phyloP scores from a whole-genome alignment of 2,329 filamentous ascomycete species.

The Colletotrichum tropicale region DNA sequence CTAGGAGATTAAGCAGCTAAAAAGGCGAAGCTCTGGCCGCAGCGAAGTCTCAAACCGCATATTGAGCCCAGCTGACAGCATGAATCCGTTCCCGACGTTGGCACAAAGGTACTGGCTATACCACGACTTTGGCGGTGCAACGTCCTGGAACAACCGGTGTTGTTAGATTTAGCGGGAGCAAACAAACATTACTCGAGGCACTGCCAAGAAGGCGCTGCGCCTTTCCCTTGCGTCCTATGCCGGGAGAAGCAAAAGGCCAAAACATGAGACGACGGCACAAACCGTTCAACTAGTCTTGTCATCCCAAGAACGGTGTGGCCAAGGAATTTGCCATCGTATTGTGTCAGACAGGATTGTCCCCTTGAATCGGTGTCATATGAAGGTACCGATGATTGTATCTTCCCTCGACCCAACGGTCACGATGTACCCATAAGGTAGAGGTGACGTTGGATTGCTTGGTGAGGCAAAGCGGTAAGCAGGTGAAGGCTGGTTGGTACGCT shows the following conservation, averaged over 20 bases:
- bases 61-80: neutral
- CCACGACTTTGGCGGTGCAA: neutral
- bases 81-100: neutral
- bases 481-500: neutral
- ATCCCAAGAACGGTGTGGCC: neutral
- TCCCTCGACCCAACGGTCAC: neutral
- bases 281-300: neutral
- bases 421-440: neutral
- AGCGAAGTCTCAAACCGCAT: neutral
- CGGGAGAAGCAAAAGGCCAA: neutral
- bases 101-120: neutral
- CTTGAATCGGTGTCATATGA: neutral
- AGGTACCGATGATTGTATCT: neutral
- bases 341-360: neutral
- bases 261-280: slow-evolving; percentile 6
- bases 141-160: neutral
- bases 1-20: neutral
- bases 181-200: neutral
- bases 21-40: neutral
- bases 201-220: neutral
- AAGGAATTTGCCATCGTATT: neutral
- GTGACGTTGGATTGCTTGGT: neutral
- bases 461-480: slow-evolving; percentile 6
- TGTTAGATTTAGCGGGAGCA: neutral
- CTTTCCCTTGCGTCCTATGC: neutral